Conservation (phyloP, 1,139 yeast genomes). For the Hansenula lynferdii region DNA sequence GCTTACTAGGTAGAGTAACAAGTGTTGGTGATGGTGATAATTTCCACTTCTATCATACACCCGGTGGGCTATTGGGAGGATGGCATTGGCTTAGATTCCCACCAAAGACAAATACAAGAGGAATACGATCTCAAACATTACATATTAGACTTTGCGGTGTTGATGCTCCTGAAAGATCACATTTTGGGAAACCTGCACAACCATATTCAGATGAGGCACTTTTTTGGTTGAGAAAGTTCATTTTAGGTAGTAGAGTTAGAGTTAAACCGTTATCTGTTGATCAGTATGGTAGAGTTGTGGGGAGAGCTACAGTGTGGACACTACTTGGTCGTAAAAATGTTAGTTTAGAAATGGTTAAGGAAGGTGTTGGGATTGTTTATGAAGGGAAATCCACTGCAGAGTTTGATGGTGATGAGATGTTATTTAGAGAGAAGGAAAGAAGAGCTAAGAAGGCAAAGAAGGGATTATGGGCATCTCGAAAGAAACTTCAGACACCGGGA, state of each 20-base stretch:
- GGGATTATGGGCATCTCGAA: conserved; percentile 70
- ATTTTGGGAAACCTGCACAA: conserved; percentile 93
- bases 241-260: conserved; percentile 63
- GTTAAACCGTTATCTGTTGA: conserved; percentile 78
- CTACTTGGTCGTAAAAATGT: conserved; percentile 75
- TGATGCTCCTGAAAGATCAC: conserved; percentile 97
- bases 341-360: conserved; percentile 78
- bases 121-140: conserved; percentile 33
- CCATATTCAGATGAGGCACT: conserved; percentile 84
- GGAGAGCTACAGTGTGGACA: conserved; percentile 62
- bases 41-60: conserved; percentile 87
- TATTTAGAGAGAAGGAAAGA: conserved; percentile 54
- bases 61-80: conserved; percentile 83
- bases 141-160: conserved; percentile 80
- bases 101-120: conserved; percentile 39
- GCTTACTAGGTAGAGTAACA: conserved; percentile 77
- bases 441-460: conserved; percentile 48
- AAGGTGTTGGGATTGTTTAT: conserved; percentile 84
- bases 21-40: conserved; percentile 97
- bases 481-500: conserved; percentile 69
- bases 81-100: conserved; percentile 85
- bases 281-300: conserved; percentile 88
- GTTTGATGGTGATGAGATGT: conserved; percentile 68
- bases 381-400: conserved; percentile 81
- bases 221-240: conserved; percentile 60